Evolutionary conservation across 495 filamentous ascomycete species (phyloP).

Genomic region (Neurospora intermedia): DNA sequence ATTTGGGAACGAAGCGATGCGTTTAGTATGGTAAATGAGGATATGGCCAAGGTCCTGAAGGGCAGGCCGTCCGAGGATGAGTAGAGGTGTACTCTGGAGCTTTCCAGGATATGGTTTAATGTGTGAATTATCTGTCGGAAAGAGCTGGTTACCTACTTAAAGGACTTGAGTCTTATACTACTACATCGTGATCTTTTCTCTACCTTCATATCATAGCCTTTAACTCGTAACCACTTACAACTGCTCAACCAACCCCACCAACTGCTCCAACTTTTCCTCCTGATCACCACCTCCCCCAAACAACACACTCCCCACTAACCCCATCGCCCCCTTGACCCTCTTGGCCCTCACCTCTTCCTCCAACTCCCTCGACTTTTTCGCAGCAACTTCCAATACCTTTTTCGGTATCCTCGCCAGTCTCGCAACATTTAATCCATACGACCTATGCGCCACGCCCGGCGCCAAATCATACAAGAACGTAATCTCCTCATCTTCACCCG

Average conservation of each 20-base stretch:
- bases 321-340: constrained; percentile 36
- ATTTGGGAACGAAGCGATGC: too few relatives aligned
- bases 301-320: constrained; percentile 35
- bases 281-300: constrained; percentile 1
- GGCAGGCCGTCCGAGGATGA: too few relatives aligned
- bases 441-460: constrained; percentile 83
- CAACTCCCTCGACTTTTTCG: constrained; percentile 65
- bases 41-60: too few relatives aligned
- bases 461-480: constrained; percentile 77
- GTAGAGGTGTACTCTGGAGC: too few relatives aligned
- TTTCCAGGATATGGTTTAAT: too few relatives aligned
- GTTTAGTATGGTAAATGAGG: too few relatives aligned
- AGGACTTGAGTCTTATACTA: too few relatives aligned
- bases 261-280: constrained; percentile 32
- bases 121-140: too few relatives aligned
- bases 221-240: background rate
- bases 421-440: constrained; percentile 91
- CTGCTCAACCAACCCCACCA: constrained; percentile 41
- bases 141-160: too few relatives aligned
- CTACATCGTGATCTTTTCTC: too few relatives aligned
- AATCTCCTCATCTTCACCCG: constrained; percentile 42
- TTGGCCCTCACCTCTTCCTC: constrained; percentile 61
- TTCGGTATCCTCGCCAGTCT: constrained; percentile 72
- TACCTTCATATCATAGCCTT: too few relatives aligned
- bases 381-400: constrained; percentile 65